Percentiles rank a stretch among this genome's conserved stretches.
phyloP scores from a whole-genome alignment of 192 early-diverging fungal genomes.

The Phlyctochytrium bullatum region DNA sequence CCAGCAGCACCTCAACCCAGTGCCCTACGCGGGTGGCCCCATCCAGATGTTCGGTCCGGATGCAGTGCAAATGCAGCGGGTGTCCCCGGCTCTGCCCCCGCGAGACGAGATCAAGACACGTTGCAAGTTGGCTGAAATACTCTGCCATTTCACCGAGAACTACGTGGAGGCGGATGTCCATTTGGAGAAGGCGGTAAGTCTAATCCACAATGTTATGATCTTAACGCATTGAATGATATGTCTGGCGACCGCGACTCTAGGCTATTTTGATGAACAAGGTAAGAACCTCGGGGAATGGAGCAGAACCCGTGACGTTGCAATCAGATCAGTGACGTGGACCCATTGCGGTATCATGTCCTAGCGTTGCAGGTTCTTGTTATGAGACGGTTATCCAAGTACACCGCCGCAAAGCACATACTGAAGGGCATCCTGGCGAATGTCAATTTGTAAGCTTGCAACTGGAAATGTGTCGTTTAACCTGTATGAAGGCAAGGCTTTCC shows the following conservation, averaged over 20 bases:
- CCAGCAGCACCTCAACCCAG: too few species aligned
- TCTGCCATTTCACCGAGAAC: slow-evolving; percentile 15
- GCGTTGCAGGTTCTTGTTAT: slow-evolving; percentile 11
- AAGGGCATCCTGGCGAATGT: slow-evolving; percentile 15
- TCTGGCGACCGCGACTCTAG: too few species aligned
- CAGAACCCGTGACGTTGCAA: too few species aligned
- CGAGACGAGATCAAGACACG: slow-evolving; percentile 22
- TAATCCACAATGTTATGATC: not conserved
- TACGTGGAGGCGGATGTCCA: slow-evolving; percentile 20
- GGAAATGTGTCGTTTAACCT: not conserved
- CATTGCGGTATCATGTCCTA: not conserved
- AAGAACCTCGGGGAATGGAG: too few species aligned
- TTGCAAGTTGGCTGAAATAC: slow-evolving; percentile 16
- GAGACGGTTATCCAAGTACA: not conserved
- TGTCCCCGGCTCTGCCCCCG: slow-evolving; percentile 6
- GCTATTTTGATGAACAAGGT: too few species aligned
- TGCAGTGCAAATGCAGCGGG: too few species aligned
- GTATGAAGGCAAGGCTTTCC: slow-evolving; percentile 11
- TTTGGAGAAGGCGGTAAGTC: slow-evolving; percentile 27
- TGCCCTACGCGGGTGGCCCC: too few species aligned
- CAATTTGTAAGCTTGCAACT: not conserved
- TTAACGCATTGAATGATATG: not conserved
- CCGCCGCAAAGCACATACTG: slow-evolving; percentile 4
- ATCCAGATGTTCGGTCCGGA: not conserved
- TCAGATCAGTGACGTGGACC: slow-evolving; percentile 15